phyloP scores from a whole-genome alignment of 2,329 filamentous ascomycete species.

The Ascochyta lentis region DNA sequence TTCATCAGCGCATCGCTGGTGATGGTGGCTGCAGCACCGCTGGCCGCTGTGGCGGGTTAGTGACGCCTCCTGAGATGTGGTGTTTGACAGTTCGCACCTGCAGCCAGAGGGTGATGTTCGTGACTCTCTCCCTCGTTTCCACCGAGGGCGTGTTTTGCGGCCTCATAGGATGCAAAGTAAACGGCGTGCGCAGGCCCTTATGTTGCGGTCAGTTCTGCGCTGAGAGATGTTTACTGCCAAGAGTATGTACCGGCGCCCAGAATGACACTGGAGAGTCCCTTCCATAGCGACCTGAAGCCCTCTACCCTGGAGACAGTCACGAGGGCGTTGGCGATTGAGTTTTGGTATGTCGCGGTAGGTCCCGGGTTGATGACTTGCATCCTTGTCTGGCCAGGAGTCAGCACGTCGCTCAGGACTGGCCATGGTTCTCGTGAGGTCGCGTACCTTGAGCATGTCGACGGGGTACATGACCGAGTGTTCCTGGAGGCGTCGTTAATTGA shows the following conservation, averaged over 20 bases:
- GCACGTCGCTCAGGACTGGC: conserved; percentile 15
- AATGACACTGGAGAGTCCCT: conserved; percentile 94
- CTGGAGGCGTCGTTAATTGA: conserved; percentile 57
- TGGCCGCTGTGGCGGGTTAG: conserved; percentile 71
- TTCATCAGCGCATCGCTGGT: conserved; percentile 99
- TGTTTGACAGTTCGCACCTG: conserved; percentile 64
- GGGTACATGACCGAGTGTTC: conserved; percentile 99
- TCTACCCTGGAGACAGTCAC: conserved; percentile 91
- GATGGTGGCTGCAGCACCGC: conserved; percentile 93
- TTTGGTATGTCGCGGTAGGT: conserved; percentile 81
- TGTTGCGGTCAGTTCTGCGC: conserved; percentile 35
- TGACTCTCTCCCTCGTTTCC: conserved; percentile 87
- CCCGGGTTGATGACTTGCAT: conserved; percentile 95
- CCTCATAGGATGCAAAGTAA: conserved; percentile 98
- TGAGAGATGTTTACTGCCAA: neutral
- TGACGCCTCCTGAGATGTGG: conserved; percentile 7
- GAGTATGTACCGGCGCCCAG: conserved; percentile 78
- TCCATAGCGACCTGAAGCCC: conserved; percentile 90
- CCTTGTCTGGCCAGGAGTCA: conserved; percentile 71
- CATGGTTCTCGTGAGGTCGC: conserved; percentile 28
- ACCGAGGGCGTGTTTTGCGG: conserved; percentile 94
- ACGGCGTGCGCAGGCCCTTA: conserved; percentile 94
- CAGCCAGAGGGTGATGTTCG: conserved; percentile 90
- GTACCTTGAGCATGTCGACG: conserved; percentile 95
- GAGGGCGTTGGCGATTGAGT: conserved; percentile 83